A percentile compares a stretch with the other conserved stretches of the same genome.
Evolutionary conservation across 169 alveolate species (phyloP).

Genomic region (Cryptosporidium tyzzeri): DNA sequence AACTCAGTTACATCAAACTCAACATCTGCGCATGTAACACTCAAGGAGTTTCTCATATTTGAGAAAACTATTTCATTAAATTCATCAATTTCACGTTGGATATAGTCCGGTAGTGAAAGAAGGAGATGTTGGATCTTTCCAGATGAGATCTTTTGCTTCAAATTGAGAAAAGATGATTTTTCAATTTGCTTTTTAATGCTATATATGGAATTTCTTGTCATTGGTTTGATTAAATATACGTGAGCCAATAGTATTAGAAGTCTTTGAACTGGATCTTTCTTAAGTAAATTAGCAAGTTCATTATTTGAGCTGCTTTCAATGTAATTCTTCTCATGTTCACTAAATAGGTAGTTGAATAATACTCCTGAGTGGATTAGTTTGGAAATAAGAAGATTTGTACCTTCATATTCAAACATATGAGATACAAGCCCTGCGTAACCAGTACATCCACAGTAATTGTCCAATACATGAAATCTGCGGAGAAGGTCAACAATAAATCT

Average conservation of each 20-base stretch:
- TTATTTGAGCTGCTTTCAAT: background rate
- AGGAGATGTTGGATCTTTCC: conserved; percentile 56
- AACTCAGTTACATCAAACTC: conserved; percentile 18
- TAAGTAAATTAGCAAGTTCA: conserved; percentile 25
- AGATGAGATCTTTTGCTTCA: conserved; percentile 23
- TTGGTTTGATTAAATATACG: conserved; percentile 37
- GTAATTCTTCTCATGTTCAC: background rate
- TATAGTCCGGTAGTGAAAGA: conserved; percentile 59
- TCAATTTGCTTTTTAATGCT: conserved; percentile 30
- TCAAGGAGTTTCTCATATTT: conserved; percentile 44
- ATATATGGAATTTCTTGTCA: conserved; percentile 61
- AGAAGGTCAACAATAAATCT: conserved; percentile 56
- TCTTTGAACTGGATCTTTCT: conserved; percentile 51
- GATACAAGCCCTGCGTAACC: conserved; percentile 70
- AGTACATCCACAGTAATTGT: conserved; percentile 54
- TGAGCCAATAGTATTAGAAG: conserved; percentile 50
- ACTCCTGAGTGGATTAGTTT: conserved; percentile 61
- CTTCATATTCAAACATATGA: conserved; percentile 71
- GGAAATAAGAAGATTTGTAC: conserved; percentile 54
- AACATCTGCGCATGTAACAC: conserved; percentile 42
- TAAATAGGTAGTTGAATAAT: conserved; percentile 30
- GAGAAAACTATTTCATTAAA: conserved; percentile 23
- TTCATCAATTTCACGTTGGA: conserved; percentile 44
- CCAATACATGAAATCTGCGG: conserved; percentile 63
- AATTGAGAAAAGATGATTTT: conserved; percentile 36